Evolutionary conservation across 805 yeast species (phyloP).

Genomic region (Kregervanrija pseudodelftensis): DNA sequence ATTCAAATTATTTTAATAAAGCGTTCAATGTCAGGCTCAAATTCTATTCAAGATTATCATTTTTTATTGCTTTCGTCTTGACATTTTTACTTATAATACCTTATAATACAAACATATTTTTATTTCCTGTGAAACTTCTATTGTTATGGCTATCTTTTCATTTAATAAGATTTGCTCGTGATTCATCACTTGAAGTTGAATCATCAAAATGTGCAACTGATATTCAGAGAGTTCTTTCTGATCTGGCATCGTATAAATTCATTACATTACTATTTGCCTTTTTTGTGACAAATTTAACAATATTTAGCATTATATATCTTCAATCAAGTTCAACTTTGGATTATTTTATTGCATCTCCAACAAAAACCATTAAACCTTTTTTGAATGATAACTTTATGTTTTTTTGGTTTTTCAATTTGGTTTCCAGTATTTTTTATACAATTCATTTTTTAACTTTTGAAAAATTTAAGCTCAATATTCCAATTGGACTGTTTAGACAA

Average conservation of each 20-base stretch:
- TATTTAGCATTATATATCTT: constrained; percentile 13
- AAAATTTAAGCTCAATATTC: constrained; percentile 45
- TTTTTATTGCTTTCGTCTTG: constrained; percentile 14
- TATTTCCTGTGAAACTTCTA: constrained; percentile 21
- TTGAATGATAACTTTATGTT: constrained; percentile 39
- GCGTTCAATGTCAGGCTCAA: constrained; percentile 21
- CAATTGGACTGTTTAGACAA: constrained; percentile 33
- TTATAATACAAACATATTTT: constrained; percentile 13
- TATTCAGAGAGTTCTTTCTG: constrained; percentile 21
- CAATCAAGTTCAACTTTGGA: constrained; percentile 18
- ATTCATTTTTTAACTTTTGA: constrained; percentile 46
- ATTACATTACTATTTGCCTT: constrained; percentile 17
- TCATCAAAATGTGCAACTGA: constrained; percentile 17
- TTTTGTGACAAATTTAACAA: constrained; percentile 14
- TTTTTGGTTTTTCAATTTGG: constrained; percentile 39
- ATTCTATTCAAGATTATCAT: constrained; percentile 23
- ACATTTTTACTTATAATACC: constrained; percentile 17
- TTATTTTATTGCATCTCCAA: constrained; percentile 27
- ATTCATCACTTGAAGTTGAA: constrained; percentile 21
- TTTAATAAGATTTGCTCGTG: constrained; percentile 24
- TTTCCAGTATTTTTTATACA: constrained; percentile 39
- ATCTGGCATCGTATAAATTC: constrained; percentile 18
- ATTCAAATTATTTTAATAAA: constrained; percentile 18
- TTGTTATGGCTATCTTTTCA: constrained; percentile 24
- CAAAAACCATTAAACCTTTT: constrained; percentile 34